These are phyloP conservation scores for Podaxis carcinomalis DNA, from an alignment of 768 basidiomycete genomes.

Conservation along the genomic window DNA sequence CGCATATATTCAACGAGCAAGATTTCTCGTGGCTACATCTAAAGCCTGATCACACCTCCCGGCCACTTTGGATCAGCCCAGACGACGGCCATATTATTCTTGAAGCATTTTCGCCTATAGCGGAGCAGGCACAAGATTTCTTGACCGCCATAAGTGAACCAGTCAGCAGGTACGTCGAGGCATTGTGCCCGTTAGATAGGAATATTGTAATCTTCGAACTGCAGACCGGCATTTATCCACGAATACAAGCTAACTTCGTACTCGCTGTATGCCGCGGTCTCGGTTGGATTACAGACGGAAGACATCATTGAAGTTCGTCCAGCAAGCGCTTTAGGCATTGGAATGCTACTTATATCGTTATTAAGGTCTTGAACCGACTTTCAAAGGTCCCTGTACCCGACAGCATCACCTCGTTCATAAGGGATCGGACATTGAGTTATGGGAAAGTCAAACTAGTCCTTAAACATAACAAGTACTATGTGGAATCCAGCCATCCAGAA, in stretches of 20 bases:
- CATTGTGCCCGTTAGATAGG: slow-evolving; percentile 6
- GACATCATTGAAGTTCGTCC: slow-evolving; percentile 93
- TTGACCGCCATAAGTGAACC: slow-evolving; percentile 97
- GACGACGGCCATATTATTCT: slow-evolving; percentile 92
- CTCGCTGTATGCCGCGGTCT: slow-evolving; percentile 97
- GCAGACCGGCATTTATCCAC: slow-evolving; percentile 94
- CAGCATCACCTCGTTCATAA: slow-evolving; percentile 80
- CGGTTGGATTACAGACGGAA: slow-evolving; percentile 94
- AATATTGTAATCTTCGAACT: slow-evolving; percentile 16
- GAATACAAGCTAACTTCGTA: slow-evolving; percentile 99
- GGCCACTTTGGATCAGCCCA: slow-evolving; percentile 96
- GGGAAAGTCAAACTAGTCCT: slow-evolving; percentile 98
- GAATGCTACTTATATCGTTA: slow-evolving; percentile 22
- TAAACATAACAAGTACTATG: slow-evolving; percentile 96
- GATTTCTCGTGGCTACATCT: slow-evolving; percentile 86
- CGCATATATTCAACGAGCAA: slow-evolving; percentile 78
- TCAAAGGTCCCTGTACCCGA: slow-evolving; percentile 94
- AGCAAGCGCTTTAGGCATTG: slow-evolving; percentile 19
- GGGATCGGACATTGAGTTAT: slow-evolving; percentile 91
- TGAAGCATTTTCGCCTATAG: slow-evolving; percentile 96
- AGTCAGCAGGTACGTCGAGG: slow-evolving; percentile 82
- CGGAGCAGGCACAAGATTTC: slow-evolving; percentile 98
- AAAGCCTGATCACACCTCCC: slow-evolving; percentile 85
- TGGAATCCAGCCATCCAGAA: slow-evolving; percentile 94
- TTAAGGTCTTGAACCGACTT: slow-evolving; percentile 71